These are phyloP conservation scores for Tubosaeta sp. DNA, from an alignment of 768 basidiomycete genomes.

Conservation along the genomic window DNA sequence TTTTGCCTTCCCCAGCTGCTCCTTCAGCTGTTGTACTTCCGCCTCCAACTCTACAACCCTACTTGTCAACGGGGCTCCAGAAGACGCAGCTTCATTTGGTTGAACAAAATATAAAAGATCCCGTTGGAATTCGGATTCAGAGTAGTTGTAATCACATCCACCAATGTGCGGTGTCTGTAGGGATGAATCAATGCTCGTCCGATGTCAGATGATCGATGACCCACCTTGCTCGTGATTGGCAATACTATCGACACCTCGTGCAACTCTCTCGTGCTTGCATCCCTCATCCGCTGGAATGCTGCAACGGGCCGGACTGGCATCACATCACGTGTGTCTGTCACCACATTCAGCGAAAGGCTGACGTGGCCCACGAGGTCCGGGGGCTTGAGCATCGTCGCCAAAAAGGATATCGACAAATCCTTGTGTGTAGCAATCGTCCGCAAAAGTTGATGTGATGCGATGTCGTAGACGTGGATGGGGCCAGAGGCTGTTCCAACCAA, in stretches of 20 bases:
- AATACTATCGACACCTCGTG: slow-evolving; percentile 70
- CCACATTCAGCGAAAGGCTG: slow-evolving; percentile 44
- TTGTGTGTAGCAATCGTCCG: slow-evolving; percentile 75
- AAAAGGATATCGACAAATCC: slow-evolving; percentile 62
- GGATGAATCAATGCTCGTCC: background rate
- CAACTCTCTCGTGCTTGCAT: slow-evolving; percentile 57
- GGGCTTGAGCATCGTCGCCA: slow-evolving; percentile 80
- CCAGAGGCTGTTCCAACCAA: slow-evolving; percentile 78
- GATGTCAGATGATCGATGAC: background rate
- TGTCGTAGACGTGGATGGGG: slow-evolving; percentile 74
- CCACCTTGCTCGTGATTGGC: slow-evolving; percentile 44
- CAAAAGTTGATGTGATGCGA: slow-evolving; percentile 85
- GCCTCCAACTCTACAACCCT: slow-evolving; percentile 65
- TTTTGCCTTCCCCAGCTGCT: slow-evolving; percentile 78
- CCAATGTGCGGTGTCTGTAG: slow-evolving; percentile 16
- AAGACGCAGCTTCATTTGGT: slow-evolving; percentile 31
- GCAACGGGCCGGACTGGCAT: slow-evolving; percentile 63
- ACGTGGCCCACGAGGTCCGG: slow-evolving; percentile 82
- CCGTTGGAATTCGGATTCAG: slow-evolving; percentile 50
- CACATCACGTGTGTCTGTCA: slow-evolving; percentile 45
- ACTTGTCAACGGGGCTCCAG: slow-evolving; percentile 41
- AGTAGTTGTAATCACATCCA: slow-evolving; percentile 35
- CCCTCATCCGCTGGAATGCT: slow-evolving; percentile 71
- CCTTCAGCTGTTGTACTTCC: slow-evolving; percentile 62
- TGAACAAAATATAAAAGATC: slow-evolving; percentile 68